Evolutionary conservation across 2,329 filamentous ascomycete genomes (phyloP).

Genomic region (Trichoderma cornu-damae): DNA sequence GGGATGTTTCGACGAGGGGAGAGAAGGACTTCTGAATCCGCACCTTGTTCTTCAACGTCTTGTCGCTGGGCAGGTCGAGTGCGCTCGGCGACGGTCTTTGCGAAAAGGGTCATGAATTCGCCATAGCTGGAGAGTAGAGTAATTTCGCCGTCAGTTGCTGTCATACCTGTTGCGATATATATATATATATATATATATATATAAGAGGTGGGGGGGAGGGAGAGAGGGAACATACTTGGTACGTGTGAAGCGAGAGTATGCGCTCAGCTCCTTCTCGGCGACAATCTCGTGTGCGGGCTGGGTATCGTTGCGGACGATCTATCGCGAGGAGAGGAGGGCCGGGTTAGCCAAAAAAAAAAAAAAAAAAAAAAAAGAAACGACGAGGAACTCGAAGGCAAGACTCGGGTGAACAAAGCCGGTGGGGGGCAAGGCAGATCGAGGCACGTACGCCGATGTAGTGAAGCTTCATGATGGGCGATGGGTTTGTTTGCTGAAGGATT

Average conservation of each 20-base stretch:
- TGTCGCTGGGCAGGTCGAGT: constrained; percentile 77
- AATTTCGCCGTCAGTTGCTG: background rate
- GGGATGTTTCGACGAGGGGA: background rate
- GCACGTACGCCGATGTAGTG: constrained; percentile 75
- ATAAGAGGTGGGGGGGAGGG: too few species aligned
- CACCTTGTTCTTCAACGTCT: constrained; percentile 77
- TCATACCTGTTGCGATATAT: too few species aligned
- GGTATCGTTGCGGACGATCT: constrained; percentile 77
- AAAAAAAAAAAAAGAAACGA: too few species aligned
- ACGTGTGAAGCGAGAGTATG: constrained; percentile 75
- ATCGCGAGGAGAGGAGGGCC: constrained; percentile 18
- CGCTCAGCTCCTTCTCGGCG: constrained; percentile 70
- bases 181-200: too few species aligned
- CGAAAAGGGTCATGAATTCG: constrained; percentile 77
- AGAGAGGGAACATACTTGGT: constrained; percentile 49
- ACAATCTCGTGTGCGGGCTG: constrained; percentile 73
- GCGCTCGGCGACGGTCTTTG: constrained; percentile 80
- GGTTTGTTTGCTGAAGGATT: background rate
- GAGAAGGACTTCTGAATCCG: constrained; percentile 18
- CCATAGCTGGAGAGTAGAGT: constrained; percentile 36
- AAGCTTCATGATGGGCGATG: constrained; percentile 68
- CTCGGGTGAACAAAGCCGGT: background rate
- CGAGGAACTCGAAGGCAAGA: background rate
- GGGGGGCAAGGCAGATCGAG: constrained; percentile 16
- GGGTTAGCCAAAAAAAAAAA: constrained; percentile 3